These are phyloP conservation scores for Fonsecaea multimorphosa DNA, from an alignment of 2,329 filamentous ascomycete genomes.

Conservation along the genomic window DNA sequence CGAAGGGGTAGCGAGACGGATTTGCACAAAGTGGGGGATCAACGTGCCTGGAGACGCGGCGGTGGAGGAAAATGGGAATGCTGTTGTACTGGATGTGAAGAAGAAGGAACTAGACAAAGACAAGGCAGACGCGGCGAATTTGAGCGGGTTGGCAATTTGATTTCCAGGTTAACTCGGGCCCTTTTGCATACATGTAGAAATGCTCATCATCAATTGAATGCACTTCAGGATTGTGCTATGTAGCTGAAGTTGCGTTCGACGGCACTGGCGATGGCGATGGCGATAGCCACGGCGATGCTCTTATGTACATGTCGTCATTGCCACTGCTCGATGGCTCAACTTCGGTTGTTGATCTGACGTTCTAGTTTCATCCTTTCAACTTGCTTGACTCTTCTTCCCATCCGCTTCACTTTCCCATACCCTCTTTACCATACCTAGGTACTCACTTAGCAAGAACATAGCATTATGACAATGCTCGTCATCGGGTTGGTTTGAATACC, in stretches of 20 bases:
- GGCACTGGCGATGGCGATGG: too few species aligned
- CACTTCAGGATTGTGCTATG: background rate
- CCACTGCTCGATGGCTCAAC: too few species aligned
- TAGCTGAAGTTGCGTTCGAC: too few species aligned
- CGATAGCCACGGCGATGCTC: too few species aligned
- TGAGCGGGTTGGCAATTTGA: conserved; percentile 31
- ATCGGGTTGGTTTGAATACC: too few species aligned
- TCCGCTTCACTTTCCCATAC: background rate
- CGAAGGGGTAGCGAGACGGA: conserved; percentile 72
- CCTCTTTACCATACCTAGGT: background rate
- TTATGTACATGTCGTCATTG: background rate
- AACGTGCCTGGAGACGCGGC: conserved; percentile 14
- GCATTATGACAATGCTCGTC: background rate
- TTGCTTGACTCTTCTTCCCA: background rate
- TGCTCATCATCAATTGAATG: background rate
- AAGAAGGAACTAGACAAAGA: conserved; percentile 22
- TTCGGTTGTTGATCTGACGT: too few species aligned
- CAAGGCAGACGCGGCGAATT: conserved; percentile 28
- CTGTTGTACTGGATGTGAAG: background rate
- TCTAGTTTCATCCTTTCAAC: too few species aligned
- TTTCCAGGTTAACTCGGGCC: background rate
- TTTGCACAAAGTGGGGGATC: conserved; percentile 38
- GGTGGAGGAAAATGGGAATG: conserved; percentile 1
- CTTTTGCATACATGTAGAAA: background rate
- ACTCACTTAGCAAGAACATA: background rate